phyloP scores from a whole-genome alignment of 345 rosid species.

The Clarkia xantiana region DNA sequence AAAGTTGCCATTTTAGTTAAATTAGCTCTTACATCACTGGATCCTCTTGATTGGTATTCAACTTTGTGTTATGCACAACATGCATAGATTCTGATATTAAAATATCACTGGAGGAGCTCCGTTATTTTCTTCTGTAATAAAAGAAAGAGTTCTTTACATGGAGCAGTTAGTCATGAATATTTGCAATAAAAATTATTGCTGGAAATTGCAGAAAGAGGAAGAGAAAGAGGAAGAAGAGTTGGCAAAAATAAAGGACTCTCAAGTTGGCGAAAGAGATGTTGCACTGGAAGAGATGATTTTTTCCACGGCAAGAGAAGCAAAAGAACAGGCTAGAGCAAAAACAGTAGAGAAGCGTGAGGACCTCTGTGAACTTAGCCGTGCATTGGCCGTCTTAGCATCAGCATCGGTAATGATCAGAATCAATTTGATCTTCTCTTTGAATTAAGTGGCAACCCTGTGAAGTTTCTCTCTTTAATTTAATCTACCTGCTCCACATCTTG shows the following conservation, averaged over 20 bases:
- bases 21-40: too few relatives aligned
- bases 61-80: too few relatives aligned
- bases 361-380: slow-evolving; percentile 96
- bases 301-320: slow-evolving; percentile 64
- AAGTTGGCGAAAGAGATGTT: slow-evolving; percentile 50
- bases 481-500: slow-evolving; percentile 13
- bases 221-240: slow-evolving; percentile 82
- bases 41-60: too few relatives aligned
- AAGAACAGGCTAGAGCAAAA: slow-evolving; percentile 61
- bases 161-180: too few relatives aligned
- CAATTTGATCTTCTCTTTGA: neutral
- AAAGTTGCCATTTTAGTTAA: too few relatives aligned
- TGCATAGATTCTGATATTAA: too few relatives aligned
- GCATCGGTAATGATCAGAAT: slow-evolving; percentile 57
- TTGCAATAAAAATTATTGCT: neutral
- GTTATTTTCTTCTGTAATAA: neutral
- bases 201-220: slow-evolving; percentile 55
- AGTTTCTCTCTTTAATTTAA: neutral
- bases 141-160: too few relatives aligned
- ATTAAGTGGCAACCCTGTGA: too few relatives aligned
- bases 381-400: slow-evolving; percentile 88
- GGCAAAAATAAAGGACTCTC: slow-evolving; percentile 70
- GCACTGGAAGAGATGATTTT: slow-evolving; percentile 67
- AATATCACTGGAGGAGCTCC: too few relatives aligned
- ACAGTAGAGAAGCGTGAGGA: slow-evolving; percentile 86